These are phyloP conservation scores for Coemansia sp. DNA, from an alignment of 192 early-diverging fungal genomes.

Conservation along the genomic window DNA sequence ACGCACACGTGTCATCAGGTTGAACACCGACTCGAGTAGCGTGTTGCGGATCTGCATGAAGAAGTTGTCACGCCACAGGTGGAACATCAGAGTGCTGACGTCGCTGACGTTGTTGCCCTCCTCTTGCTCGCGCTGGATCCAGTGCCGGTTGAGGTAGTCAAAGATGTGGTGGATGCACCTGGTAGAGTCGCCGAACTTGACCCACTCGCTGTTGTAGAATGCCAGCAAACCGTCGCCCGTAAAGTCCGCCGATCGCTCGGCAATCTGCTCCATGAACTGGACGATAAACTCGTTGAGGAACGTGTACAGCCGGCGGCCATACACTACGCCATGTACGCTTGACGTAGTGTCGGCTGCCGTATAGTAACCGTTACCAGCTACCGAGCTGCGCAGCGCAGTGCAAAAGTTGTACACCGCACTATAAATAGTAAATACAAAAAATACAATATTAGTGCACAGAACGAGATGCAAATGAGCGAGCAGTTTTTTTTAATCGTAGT, in stretches of 20 bases:
- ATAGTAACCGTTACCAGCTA: conserved; percentile 24
- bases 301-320: conserved; percentile 67
- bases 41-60: conserved; percentile 48
- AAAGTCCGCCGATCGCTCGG: conserved; percentile 58
- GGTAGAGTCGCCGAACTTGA: conserved; percentile 81
- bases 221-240: conserved; percentile 80
- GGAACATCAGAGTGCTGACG: conserved; percentile 82
- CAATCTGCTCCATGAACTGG: conserved; percentile 53
- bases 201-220: conserved; percentile 90
- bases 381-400: conserved; percentile 36
- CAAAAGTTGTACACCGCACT: conserved; percentile 55
- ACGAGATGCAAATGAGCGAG: background rate
- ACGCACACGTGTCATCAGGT: conserved; percentile 71
- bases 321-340: conserved; percentile 30
- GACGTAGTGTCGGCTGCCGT: conserved; percentile 52
- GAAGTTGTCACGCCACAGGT: conserved; percentile 75
- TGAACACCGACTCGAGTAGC: conserved; percentile 54
- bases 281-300: conserved; percentile 58
- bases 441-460: background rate
- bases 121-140: conserved; percentile 95
- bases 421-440: conserved; percentile 7
- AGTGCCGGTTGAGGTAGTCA: conserved; percentile 93
- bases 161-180: conserved; percentile 88
- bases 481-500: background rate
- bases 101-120: conserved; percentile 88